A percentile compares a stretch with the other conserved stretches of the same genome.
Evolutionary conservation across 176 grass and related monocot species (phyloP).

Genomic region (Eragrostis nindensis): DNA sequence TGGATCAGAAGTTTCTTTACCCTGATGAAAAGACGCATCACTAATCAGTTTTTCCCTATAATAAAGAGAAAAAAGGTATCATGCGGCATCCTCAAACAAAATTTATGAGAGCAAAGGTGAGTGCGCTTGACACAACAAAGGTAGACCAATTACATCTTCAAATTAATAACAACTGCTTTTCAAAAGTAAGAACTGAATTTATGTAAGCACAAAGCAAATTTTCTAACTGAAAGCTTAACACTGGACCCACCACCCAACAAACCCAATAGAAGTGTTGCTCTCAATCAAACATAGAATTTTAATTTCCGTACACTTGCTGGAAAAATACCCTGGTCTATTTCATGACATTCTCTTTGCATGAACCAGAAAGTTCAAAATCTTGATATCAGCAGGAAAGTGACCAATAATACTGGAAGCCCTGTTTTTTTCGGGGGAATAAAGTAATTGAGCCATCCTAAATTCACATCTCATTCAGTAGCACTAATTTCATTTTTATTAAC

Average conservation of each 20-base stretch:
- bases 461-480: not conserved
- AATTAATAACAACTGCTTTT: not conserved
- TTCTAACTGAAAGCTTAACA: slow-evolving; percentile 25
- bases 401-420: not conserved
- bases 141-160: not conserved
- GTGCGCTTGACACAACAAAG: slow-evolving; percentile 8
- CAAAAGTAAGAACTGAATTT: slow-evolving; percentile 7
- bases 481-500: slow-evolving; percentile 11
- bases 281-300: slow-evolving; percentile 22
- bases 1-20: slow-evolving; percentile 96
- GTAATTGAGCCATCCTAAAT: slow-evolving; percentile 4
- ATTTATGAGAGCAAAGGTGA: not conserved
- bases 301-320: not conserved
- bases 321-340: not conserved
- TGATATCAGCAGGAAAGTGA: not conserved
- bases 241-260: slow-evolving; percentile 20
- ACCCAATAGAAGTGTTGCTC: slow-evolving; percentile 9
- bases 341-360: not conserved
- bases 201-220: not conserved
- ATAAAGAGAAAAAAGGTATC: slow-evolving; percentile 33
- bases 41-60: not conserved
- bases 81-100: slow-evolving; percentile 18
- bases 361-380: not conserved
- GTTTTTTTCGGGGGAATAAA: not conserved
- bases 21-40: slow-evolving; percentile 47